These are phyloP conservation scores for Themeda triandra DNA, from an alignment of 176 grass and related monocot species.

Conservation along the genomic window DNA sequence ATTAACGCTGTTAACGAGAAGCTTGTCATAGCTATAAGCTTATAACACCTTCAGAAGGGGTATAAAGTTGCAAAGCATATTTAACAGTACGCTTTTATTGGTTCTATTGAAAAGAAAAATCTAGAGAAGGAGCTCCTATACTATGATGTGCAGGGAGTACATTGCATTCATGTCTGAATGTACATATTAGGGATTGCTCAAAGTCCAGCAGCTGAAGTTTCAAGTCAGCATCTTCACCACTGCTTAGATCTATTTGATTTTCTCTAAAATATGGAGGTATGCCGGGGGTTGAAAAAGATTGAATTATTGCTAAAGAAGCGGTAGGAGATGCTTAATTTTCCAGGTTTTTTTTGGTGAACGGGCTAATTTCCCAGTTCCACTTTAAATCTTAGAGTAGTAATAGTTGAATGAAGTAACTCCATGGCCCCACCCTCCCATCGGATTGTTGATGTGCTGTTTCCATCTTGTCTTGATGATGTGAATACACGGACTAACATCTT, in stretches of 20 bases:
- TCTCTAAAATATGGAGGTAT: conserved; percentile 10
- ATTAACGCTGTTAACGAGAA: not conserved
- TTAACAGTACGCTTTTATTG: not conserved
- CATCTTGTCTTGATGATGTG: conserved; percentile 3
- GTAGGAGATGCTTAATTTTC: not conserved
- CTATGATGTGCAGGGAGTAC: not conserved
- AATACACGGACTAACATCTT: not conserved
- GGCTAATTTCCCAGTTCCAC: not conserved
- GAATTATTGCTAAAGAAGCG: not conserved
- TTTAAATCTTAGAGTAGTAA: not conserved
- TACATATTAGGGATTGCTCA: not conserved
- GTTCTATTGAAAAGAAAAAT: not conserved
- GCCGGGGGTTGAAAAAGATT: not conserved
- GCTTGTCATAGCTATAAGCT: not conserved
- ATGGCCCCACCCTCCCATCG: not conserved
- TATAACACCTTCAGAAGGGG: not conserved
- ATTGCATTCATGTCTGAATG: not conserved
- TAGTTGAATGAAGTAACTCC: not conserved
- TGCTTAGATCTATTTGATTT: not conserved
- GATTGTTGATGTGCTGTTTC: conserved; percentile 6
- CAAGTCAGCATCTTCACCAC: not conserved
- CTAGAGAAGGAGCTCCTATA: not conserved
- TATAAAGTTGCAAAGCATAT: not conserved
- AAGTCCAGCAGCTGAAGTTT: not conserved
- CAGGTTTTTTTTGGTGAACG: too few species aligned